Conservation (phyloP, 2,329 filamentous ascomycete species). For the Nothopassalora personata region DNA sequence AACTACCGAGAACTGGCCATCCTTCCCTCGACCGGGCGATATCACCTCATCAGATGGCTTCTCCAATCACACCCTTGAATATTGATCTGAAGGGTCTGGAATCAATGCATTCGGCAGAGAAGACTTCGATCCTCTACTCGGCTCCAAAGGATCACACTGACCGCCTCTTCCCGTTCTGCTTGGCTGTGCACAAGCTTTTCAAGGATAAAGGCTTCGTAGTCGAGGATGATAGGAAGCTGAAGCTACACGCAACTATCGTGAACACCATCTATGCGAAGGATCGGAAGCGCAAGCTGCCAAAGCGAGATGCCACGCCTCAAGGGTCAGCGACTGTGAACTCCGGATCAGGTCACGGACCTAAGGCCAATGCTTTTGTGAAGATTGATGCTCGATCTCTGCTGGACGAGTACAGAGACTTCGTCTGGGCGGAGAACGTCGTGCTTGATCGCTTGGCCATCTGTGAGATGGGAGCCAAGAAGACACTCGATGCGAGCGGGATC, state of each 20-base stretch:
- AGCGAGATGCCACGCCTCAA: background rate
- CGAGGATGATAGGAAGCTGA: slow-evolving; percentile 57
- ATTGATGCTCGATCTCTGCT: slow-evolving; percentile 40
- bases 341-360: slow-evolving; percentile 29
- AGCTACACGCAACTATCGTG: slow-evolving; percentile 77
- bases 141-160: slow-evolving; percentile 52
- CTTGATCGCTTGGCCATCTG: slow-evolving; percentile 74
- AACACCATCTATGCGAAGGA: slow-evolving; percentile 74
- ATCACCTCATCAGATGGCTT: background rate
- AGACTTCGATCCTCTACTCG: slow-evolving; percentile 61
- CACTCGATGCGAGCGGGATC: slow-evolving; percentile 46
- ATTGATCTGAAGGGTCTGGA: slow-evolving; percentile 47
- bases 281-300: slow-evolving; percentile 21
- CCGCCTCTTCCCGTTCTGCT: slow-evolving; percentile 53
- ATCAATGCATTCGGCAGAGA: slow-evolving; percentile 56
- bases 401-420: slow-evolving; percentile 56
- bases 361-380: slow-evolving; percentile 34
- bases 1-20: background rate
- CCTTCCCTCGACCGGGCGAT: background rate
- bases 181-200: slow-evolving; percentile 52
- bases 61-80: slow-evolving; percentile 9
- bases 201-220: slow-evolving; percentile 52
- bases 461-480: slow-evolving; percentile 76
- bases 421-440: slow-evolving; percentile 64
- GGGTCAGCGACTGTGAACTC: background rate